phyloP scores from a whole-genome alignment of 139 green algal species.

The Chlorella sp. region DNA sequence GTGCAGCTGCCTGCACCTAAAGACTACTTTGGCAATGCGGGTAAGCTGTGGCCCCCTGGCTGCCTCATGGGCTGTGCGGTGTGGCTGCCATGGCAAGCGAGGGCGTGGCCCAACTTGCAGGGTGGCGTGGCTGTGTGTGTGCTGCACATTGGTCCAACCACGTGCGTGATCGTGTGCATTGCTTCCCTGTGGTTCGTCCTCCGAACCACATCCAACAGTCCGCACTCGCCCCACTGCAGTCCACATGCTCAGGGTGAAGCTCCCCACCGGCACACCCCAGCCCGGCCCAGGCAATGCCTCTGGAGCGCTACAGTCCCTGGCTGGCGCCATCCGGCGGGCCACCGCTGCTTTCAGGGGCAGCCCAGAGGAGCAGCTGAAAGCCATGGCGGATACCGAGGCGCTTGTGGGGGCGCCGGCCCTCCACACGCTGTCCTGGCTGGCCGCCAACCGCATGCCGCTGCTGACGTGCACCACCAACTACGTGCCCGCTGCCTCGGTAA shows the following conservation, averaged over 20 bases:
- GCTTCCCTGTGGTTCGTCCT: no score
- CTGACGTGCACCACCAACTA: constrained; percentile 2
- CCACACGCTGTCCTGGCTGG: no score
- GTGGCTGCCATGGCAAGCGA: no score
- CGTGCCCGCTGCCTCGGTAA: not conserved
- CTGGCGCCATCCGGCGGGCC: not conserved
- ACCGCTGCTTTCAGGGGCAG: not conserved
- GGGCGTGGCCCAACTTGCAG: no score
- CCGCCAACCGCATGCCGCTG: not conserved
- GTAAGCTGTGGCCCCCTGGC: no score
- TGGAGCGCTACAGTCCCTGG: not conserved
- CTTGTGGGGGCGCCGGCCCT: not conserved
- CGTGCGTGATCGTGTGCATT: no score
- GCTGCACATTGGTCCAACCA: no score
- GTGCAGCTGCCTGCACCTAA: not conserved
- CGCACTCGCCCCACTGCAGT: no score
- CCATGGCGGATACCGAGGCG: not conserved
- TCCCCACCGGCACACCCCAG: not conserved
- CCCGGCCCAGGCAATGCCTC: not conserved
- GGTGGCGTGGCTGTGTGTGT: no score
- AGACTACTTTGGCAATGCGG: constrained; percentile 1
- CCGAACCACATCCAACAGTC: no score
- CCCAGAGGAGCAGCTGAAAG: not conserved
- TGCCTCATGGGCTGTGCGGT: no score
- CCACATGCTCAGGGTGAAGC: not conserved